Percentiles rank a stretch among this genome's conserved stretches.
These are phyloP conservation scores for Sporothrix protearum DNA, from an alignment of 2,329 filamentous ascomycete genomes.

Conservation along the genomic window DNA sequence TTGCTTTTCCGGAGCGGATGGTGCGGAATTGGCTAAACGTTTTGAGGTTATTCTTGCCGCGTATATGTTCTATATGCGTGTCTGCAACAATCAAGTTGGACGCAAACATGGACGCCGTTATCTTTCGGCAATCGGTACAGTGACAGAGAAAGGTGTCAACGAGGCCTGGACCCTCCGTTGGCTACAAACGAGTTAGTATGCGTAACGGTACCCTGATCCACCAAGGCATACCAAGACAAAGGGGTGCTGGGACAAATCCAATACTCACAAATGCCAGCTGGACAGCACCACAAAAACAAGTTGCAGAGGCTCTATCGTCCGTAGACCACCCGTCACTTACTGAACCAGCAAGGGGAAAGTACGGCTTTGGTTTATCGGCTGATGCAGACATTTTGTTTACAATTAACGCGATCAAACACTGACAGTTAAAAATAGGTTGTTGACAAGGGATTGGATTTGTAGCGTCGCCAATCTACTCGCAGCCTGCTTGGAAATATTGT, in stretches of 20 bases:
- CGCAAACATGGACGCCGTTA: conserved; percentile 61
- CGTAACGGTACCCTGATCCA: not conserved
- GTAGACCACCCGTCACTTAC: conserved; percentile 34
- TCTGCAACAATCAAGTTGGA: conserved; percentile 54
- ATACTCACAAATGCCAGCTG: conserved; percentile 46
- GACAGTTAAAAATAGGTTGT: not conserved
- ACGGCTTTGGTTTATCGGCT: conserved; percentile 31
- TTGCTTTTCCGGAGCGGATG: conserved; percentile 45
- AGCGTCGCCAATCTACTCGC: not conserved
- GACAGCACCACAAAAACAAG: conserved; percentile 56
- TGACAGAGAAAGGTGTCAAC: conserved; percentile 55
- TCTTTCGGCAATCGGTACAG: conserved; percentile 59
- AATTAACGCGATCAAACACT: not conserved
- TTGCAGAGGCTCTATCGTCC: conserved; percentile 50
- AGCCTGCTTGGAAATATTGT: not conserved
- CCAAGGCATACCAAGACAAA: not conserved
- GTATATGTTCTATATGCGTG: conserved; percentile 45
- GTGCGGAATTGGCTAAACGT: conserved; percentile 46
- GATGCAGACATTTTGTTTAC: conserved; percentile 2
- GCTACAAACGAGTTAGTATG: conserved; percentile 35
- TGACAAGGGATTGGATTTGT: not conserved
- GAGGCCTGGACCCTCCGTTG: conserved; percentile 45
- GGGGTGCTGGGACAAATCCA: not conserved
- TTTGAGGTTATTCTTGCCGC: conserved; percentile 50
- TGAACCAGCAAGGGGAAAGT: conserved; percentile 42